phyloP scores from a whole-genome alignment of 192 early-diverging fungal species.

The Coemansia sp. region DNA sequence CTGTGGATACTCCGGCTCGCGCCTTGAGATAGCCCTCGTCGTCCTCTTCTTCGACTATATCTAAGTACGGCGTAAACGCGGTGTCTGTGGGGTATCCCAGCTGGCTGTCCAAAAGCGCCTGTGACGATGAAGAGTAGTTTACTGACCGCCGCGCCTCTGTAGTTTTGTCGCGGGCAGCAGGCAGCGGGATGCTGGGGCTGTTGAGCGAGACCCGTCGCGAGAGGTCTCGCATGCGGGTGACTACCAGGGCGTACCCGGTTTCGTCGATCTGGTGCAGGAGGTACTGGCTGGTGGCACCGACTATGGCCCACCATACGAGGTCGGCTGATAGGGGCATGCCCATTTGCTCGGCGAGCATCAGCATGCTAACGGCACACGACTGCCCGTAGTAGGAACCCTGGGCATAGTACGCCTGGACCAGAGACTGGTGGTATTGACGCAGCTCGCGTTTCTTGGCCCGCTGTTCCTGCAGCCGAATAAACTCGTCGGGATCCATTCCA shows the following conservation, averaged over 20 bases:
- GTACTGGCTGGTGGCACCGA: slow-evolving; percentile 78
- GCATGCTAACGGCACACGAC: slow-evolving; percentile 68
- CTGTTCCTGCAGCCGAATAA: slow-evolving; percentile 44
- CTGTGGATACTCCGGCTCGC: slow-evolving; percentile 10
- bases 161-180: not conserved
- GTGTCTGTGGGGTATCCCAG: not conserved
- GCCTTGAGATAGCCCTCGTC: slow-evolving; percentile 34
- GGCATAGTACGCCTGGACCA: slow-evolving; percentile 79
- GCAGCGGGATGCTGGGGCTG: not conserved
- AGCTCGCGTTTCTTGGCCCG: slow-evolving; percentile 29
- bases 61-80: slow-evolving; percentile 28
- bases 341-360: slow-evolving; percentile 72
- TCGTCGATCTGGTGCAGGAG: slow-evolving; percentile 69
- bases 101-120: slow-evolving; percentile 31
- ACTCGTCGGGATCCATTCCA: slow-evolving; percentile 50
- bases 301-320: slow-evolving; percentile 82
- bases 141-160: not conserved
- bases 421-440: slow-evolving; percentile 35
- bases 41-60: slow-evolving; percentile 23
- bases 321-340: slow-evolving; percentile 64
- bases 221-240: slow-evolving; percentile 66
- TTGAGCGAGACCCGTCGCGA: slow-evolving; percentile 59
- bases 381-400: slow-evolving; percentile 75
- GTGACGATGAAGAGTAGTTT: slow-evolving; percentile 9
- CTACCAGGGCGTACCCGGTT: slow-evolving; percentile 62